Conservation (phyloP, 2,329 filamentous ascomycete genomes). For the Pseudocercospora eumusae region DNA sequence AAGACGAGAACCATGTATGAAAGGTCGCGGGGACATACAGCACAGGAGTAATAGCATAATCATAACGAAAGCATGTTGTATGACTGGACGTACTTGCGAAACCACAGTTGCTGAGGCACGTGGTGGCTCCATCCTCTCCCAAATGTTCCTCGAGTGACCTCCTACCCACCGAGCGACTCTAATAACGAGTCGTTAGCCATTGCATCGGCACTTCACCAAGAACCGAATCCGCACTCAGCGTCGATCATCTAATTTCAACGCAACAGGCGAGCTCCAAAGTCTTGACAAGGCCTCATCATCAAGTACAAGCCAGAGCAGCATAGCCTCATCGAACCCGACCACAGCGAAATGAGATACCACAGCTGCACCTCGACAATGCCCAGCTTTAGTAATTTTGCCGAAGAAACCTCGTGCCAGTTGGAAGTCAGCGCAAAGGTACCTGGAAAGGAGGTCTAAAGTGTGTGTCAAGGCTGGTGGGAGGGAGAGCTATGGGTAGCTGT, state of each 20-base stretch:
- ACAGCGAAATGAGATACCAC: background rate
- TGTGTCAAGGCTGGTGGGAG: background rate
- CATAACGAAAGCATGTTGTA: constrained; percentile 4
- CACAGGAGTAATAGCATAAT: constrained; percentile 6
- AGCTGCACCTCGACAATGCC: too few relatives aligned
- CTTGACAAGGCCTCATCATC: too few relatives aligned
- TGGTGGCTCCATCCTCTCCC: too few relatives aligned
- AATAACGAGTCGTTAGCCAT: background rate
- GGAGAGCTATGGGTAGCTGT: background rate
- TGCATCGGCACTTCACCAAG: background rate
- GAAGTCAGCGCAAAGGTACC: background rate
- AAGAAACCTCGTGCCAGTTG: background rate
- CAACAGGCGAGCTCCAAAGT: too few relatives aligned
- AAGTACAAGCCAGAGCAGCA: too few relatives aligned
- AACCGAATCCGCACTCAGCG: background rate
- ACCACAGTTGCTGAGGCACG: too few relatives aligned
- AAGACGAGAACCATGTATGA: background rate
- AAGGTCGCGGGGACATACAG: background rate
- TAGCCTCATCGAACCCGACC: background rate
- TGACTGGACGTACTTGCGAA: background rate
- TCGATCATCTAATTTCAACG: background rate
- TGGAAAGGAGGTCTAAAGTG: background rate
- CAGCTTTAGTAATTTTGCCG: background rate
- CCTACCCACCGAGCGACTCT: too few relatives aligned
- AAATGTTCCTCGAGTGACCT: too few relatives aligned